These are phyloP conservation scores for Chenopodium album DNA, from an alignment of 148 eudicot genomes.

Conservation along the genomic window DNA sequence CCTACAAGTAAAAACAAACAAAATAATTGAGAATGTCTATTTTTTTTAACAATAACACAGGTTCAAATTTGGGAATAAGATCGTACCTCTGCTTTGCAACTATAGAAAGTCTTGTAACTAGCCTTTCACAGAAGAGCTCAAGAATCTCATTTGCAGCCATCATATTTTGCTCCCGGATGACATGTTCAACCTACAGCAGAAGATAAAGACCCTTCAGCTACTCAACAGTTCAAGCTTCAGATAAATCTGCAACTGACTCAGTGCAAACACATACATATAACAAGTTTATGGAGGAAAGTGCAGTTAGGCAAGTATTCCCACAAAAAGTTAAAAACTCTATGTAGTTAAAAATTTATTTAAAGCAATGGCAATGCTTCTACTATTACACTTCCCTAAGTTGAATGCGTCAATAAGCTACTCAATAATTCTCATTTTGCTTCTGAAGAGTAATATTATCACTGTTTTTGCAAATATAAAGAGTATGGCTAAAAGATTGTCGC, in stretches of 20 bases:
- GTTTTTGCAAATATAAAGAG: too few relatives aligned
- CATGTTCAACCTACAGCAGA: conserved; percentile 82
- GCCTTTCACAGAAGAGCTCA: conserved; percentile 87
- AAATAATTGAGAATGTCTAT: background rate
- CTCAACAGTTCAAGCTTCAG: background rate
- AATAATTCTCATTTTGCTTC: background rate
- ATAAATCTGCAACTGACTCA: background rate
- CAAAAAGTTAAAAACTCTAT: background rate
- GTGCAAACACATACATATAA: background rate
- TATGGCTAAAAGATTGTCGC: too few relatives aligned
- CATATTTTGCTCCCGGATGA: conserved; percentile 89
- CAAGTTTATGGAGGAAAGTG: background rate
- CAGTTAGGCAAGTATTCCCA: background rate
- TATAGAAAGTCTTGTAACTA: conserved; percentile 71
- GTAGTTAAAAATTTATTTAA: too few relatives aligned
- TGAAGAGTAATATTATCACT: too few relatives aligned
- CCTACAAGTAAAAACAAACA: conserved; percentile 37
- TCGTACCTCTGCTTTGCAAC: conserved; percentile 80
- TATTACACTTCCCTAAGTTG: background rate
- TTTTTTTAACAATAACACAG: background rate
- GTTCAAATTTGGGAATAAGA: background rate
- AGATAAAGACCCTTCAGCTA: conserved; percentile 6
- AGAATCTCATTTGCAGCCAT: conserved; percentile 96
- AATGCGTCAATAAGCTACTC: background rate
- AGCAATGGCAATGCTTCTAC: background rate